phyloP scores from a whole-genome alignment of 2,329 filamentous ascomycete species.

The Decorospora gaudefroyi region DNA sequence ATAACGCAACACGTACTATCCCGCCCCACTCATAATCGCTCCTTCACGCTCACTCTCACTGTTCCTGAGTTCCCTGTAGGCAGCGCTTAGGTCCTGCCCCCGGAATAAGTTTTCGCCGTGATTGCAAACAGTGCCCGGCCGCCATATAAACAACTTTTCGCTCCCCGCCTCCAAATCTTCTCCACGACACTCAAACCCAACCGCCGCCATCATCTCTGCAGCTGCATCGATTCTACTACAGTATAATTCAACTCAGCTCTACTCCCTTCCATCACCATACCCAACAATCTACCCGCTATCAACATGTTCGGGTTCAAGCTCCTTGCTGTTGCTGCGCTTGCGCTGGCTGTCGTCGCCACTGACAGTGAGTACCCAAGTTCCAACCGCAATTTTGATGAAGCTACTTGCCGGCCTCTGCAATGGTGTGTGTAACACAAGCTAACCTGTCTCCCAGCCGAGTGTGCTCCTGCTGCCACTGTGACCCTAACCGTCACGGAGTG shows the following conservation, averaged over 20 bases:
- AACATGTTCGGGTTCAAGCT: conserved; percentile 38
- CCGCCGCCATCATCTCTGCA: conserved; percentile 27
- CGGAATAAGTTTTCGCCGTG: conserved; percentile 6
- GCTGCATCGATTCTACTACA: conserved; percentile 29
- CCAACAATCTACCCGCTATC: conserved; percentile 19
- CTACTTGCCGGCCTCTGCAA: not conserved
- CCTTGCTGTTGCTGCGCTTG: conserved; percentile 26
- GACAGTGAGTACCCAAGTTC: conserved; percentile 19
- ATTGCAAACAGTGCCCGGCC: conserved; percentile 10
- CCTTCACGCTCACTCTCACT: conserved; percentile 20
- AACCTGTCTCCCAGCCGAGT: conserved; percentile 17
- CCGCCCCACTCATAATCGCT: conserved; percentile 9
- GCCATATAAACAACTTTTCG: conserved; percentile 20
- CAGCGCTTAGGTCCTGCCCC: conserved; percentile 3
- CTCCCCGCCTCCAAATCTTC: conserved; percentile 10
- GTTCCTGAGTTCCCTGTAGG: not conserved
- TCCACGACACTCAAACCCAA: conserved; percentile 16
- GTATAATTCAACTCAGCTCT: conserved; percentile 26
- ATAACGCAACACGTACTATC: conserved; percentile 12
- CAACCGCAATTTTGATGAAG: not conserved
- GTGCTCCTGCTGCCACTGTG: conserved; percentile 28
- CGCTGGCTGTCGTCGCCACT: conserved; percentile 24
- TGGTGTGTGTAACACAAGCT: conserved; percentile 11
- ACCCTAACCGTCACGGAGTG: conserved; percentile 37
- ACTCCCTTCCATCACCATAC: conserved; percentile 22